Evolutionary conservation across 2,329 filamentous ascomycete genomes (phyloP).

Genomic region (Teratosphaeria zuluensis): DNA sequence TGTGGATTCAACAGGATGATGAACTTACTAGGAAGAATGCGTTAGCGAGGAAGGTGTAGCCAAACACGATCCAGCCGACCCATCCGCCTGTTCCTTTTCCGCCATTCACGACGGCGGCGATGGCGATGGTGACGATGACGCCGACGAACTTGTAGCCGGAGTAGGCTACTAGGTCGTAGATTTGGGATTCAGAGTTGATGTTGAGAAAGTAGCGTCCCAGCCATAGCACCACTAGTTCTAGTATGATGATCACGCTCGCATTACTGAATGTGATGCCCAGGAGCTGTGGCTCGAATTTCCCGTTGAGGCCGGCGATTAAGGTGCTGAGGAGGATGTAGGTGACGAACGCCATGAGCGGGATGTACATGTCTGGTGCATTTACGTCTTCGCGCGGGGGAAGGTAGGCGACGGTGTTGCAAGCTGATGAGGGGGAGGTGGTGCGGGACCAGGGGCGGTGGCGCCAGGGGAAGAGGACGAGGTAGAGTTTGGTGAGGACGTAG

Average conservation of each 20-base stretch:
- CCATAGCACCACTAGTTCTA: constrained; percentile 86
- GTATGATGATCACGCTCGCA: constrained; percentile 68
- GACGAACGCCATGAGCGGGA: constrained; percentile 93
- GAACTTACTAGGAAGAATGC: constrained; percentile 78
- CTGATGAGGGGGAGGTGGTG: constrained; percentile 39
- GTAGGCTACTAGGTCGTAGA: constrained; percentile 90
- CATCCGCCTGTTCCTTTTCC: constrained; percentile 77
- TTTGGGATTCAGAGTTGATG: constrained; percentile 88
- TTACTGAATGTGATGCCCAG: constrained; percentile 81
- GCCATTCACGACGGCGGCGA: constrained; percentile 67
- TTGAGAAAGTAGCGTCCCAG: constrained; percentile 85
- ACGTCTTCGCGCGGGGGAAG: constrained; percentile 88
- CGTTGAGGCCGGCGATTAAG: constrained; percentile 76
- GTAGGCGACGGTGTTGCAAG: constrained; percentile 59
- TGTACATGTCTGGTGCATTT: constrained; percentile 97
- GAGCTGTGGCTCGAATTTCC: constrained; percentile 88
- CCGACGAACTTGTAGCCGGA: constrained; percentile 98
- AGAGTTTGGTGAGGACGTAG: constrained; percentile 89
- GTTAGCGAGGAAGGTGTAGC: constrained; percentile 88
- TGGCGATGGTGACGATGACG: constrained; percentile 76
- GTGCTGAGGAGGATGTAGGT: constrained; percentile 95
- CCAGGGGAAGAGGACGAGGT: constrained; percentile 94
- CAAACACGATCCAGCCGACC: constrained; percentile 80
- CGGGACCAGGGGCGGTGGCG: constrained; percentile 83
- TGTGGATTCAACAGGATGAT: background rate